These are phyloP conservation scores for Petrea volubilis DNA, from an alignment of 257 asterid genomes.

Conservation along the genomic window DNA sequence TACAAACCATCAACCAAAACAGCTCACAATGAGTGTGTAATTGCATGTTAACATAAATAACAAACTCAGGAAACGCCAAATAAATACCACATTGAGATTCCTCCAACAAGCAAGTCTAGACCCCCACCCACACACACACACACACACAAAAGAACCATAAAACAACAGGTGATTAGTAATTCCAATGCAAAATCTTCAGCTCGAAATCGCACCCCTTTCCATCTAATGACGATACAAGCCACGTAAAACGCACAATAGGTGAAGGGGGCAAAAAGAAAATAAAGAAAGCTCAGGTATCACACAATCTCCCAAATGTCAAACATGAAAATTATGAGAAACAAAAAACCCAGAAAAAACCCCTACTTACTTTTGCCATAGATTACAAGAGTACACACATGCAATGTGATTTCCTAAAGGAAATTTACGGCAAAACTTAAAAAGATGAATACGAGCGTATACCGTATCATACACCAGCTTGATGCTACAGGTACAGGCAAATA, in stretches of 20 bases:
- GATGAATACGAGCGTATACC: slow-evolving; percentile 5
- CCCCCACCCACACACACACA: background rate
- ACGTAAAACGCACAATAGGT: background rate
- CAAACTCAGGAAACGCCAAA: background rate
- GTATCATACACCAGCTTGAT: background rate
- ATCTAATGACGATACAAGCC: background rate
- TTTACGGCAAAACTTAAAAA: background rate
- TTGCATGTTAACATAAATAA: background rate
- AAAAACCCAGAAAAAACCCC: background rate
- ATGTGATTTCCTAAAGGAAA: background rate
- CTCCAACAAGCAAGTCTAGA: background rate
- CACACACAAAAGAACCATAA: background rate
- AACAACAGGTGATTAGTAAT: background rate
- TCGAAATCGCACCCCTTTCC: background rate
- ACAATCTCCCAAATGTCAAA: background rate
- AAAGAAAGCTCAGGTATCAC: background rate
- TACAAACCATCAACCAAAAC: background rate
- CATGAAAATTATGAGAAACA: background rate
- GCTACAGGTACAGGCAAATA: background rate
- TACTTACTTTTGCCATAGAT: background rate
- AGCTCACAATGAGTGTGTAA: background rate
- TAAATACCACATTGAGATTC: background rate
- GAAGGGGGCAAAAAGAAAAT: background rate
- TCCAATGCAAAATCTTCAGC: background rate
- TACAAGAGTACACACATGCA: background rate